Conservation (phyloP, 2,329 filamentous ascomycete species). For the Pseudocercospora macadamiae region DNA sequence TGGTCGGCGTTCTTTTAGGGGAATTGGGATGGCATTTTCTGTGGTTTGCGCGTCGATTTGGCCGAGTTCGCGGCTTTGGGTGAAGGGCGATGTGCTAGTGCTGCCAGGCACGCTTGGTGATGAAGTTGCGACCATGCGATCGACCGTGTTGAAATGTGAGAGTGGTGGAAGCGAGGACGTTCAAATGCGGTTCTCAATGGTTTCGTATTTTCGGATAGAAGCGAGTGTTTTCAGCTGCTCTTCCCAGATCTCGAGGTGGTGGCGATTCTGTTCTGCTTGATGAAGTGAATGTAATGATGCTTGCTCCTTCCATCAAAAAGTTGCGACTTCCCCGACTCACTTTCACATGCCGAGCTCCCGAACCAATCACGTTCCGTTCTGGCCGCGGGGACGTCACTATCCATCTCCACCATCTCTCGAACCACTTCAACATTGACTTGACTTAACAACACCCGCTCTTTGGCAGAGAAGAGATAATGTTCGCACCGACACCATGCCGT, state of each 20-base stretch:
- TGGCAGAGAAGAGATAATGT: slow-evolving; percentile 16
- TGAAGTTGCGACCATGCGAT: slow-evolving; percentile 18
- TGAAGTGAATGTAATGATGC: no score
- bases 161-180: background rate
- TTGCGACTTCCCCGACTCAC: background rate
- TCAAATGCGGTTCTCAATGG: background rate
- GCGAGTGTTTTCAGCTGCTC: no score
- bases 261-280: no score
- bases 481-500: slow-evolving; percentile 28
- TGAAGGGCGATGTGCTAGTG: slow-evolving; percentile 1
- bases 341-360: background rate
- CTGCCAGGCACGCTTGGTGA: slow-evolving; percentile 3
- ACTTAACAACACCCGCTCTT: background rate
- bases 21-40: slow-evolving; percentile 22
- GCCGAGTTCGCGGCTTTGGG: slow-evolving; percentile 30
- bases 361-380: background rate
- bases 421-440: background rate
- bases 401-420: slow-evolving; percentile 4
- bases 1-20: slow-evolving; percentile 60
- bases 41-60: slow-evolving; percentile 27
- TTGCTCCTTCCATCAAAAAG: background rate
- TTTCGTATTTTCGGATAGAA: no score
- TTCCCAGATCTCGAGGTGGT: no score
- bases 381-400: background rate
- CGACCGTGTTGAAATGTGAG: background rate